phyloP scores from a whole-genome alignment of 192 early-diverging fungal species.

The Mycoemilia scoparia region DNA sequence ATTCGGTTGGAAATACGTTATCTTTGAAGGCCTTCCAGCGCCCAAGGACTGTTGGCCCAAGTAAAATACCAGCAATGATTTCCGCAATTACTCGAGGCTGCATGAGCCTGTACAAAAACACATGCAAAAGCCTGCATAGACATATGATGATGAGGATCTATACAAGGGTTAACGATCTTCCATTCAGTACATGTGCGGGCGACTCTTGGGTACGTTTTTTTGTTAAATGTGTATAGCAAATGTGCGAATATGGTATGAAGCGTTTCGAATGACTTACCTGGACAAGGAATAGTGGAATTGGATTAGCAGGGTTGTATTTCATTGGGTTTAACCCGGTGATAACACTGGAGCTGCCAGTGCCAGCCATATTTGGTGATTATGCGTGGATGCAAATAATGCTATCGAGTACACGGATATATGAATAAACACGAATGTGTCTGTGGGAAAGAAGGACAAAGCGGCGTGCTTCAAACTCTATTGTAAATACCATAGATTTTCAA shows the following conservation, averaged over 20 bases:
- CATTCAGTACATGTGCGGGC: constrained; percentile 1
- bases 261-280: constrained; percentile 40
- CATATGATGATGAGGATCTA: constrained; percentile 43
- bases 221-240: constrained; percentile 20
- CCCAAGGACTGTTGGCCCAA: constrained; percentile 74
- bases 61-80: constrained; percentile 71
- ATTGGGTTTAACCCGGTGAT: constrained; percentile 50
- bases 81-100: constrained; percentile 88
- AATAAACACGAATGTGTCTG: too few relatives aligned
- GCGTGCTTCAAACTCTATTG: too few relatives aligned
- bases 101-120: constrained; percentile 35
- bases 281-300: constrained; percentile 58
- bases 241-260: too few relatives aligned
- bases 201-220: constrained; percentile 1
- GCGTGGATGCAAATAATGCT: not conserved
- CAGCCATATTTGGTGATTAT: constrained; percentile 8
- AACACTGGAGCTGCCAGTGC: constrained; percentile 15
- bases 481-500: too few relatives aligned
- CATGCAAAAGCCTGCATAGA: constrained; percentile 46
- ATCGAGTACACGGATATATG: too few relatives aligned
- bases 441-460: too few relatives aligned
- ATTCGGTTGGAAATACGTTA: constrained; percentile 53
- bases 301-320: constrained; percentile 27
- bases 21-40: constrained; percentile 43
- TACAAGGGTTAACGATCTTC: not conserved